phyloP scores from a whole-genome alignment of 306 rosid species.

The Glycyrrhiza uralensis region DNA sequence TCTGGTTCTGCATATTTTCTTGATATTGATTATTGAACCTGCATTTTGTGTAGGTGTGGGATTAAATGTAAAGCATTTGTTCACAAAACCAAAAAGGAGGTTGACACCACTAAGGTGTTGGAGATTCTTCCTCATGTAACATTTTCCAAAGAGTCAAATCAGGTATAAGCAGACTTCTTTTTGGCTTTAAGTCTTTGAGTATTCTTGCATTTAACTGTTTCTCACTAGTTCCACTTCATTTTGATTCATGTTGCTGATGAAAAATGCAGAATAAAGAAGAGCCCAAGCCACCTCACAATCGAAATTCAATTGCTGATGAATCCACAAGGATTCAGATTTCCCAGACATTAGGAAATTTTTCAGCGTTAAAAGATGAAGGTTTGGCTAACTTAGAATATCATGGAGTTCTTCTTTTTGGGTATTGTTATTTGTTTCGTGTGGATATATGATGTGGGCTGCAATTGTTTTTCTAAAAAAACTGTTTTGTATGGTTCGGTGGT shows the following conservation, averaged over 20 bases:
- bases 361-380: not conserved
- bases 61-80: conserved; percentile 30
- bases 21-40: conserved; percentile 10
- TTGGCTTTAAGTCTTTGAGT: not conserved
- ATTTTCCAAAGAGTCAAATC: conserved; percentile 48
- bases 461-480: not conserved
- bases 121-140: conserved; percentile 12
- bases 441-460: too few relatives aligned
- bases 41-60: conserved; percentile 38
- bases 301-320: not conserved
- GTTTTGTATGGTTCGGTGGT: not conserved
- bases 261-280: not conserved
- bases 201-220: not conserved
- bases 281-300: not conserved
- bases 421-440: not conserved
- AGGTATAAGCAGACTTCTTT: conserved; percentile 10
- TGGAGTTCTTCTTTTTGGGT: not conserved
- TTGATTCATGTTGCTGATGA: not conserved
- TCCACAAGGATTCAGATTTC: not conserved
- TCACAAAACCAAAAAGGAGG: conserved; percentile 34
- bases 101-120: not conserved
- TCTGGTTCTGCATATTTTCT: not conserved
- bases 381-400: not conserved
- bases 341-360: not conserved
- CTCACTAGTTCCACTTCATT: not conserved